Conservation (phyloP, 1,139 yeast genomes). For the Hansenula lynferdii region DNA sequence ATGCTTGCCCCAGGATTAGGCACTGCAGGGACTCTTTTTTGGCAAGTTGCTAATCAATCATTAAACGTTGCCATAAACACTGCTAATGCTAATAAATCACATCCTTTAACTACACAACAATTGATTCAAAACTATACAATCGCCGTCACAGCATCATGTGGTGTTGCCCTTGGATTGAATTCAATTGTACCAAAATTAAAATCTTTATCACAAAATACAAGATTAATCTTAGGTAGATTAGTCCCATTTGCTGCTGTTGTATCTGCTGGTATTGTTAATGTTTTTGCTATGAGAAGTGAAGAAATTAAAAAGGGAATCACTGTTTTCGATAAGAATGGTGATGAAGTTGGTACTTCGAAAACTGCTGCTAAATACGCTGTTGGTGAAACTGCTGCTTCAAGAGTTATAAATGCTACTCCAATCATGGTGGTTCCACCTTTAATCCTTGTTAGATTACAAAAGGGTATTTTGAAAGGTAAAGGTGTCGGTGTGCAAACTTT, state of each 20-base stretch:
- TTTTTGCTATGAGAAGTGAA: conserved; percentile 91
- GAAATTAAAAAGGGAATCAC: conserved; percentile 82
- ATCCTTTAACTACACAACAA: conserved; percentile 78
- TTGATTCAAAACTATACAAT: conserved; percentile 71
- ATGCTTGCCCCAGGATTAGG: conserved; percentile 95
- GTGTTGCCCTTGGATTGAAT: conserved; percentile 91
- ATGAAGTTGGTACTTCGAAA: conserved; percentile 71
- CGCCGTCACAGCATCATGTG: conserved; percentile 93
- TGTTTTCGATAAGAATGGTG: conserved; percentile 68
- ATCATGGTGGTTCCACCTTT: conserved; percentile 95
- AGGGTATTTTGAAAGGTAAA: conserved; percentile 60
- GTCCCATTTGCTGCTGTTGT: conserved; percentile 99
- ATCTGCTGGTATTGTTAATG: conserved; percentile 92
- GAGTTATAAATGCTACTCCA: conserved; percentile 96
- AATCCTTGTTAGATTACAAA: conserved; percentile 71
- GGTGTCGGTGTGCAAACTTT: conserved; percentile 58
- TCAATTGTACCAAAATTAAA: conserved; percentile 80
- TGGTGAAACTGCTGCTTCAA: conserved; percentile 92
- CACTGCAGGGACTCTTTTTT: conserved; percentile 83
- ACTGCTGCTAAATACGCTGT: conserved; percentile 90
- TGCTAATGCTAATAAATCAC: conserved; percentile 93
- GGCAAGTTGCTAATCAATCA: conserved; percentile 98
- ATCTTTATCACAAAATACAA: conserved; percentile 61
- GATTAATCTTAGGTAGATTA: conserved; percentile 68
- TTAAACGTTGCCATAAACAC: conserved; percentile 95